Evolutionary conservation across 2,329 filamentous ascomycete genomes (phyloP).

Genomic region (Xylariales sp.): DNA sequence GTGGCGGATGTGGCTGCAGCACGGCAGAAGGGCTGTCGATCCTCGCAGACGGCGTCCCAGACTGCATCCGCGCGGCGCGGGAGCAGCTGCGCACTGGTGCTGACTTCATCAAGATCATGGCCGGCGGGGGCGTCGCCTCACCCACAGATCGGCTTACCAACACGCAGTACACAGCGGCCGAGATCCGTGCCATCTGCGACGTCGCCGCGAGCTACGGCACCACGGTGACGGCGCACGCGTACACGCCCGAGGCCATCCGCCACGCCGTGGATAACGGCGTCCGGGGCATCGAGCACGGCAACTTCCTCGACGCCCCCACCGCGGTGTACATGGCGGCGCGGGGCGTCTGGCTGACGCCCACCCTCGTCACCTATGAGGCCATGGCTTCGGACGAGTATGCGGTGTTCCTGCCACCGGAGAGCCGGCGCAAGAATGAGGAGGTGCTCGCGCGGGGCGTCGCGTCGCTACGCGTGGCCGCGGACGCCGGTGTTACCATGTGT

Average conservation of each 20-base stretch:
- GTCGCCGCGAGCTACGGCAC: slow-evolving; percentile 44
- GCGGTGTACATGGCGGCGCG: slow-evolving; percentile 41
- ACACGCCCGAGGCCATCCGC: slow-evolving; percentile 49
- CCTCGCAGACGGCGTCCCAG: slow-evolving; percentile 49
- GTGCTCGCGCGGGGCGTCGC: slow-evolving; percentile 1
- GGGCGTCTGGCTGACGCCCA: slow-evolving; percentile 42
- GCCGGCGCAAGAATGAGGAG: slow-evolving; percentile 8
- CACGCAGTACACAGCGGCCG: slow-evolving; percentile 52
- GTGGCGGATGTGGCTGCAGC: slow-evolving; percentile 34
- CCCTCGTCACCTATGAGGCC: slow-evolving; percentile 42
- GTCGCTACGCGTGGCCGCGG: background rate
- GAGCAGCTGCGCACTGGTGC: slow-evolving; percentile 52
- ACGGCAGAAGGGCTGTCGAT: slow-evolving; percentile 33
- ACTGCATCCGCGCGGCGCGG: slow-evolving; percentile 46
- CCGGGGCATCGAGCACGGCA: slow-evolving; percentile 39
- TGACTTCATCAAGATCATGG: slow-evolving; percentile 62
- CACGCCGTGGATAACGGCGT: slow-evolving; percentile 52
- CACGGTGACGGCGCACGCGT: slow-evolving; percentile 54
- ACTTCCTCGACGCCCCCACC: slow-evolving; percentile 27
- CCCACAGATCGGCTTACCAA: slow-evolving; percentile 50
- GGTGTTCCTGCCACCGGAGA: slow-evolving; percentile 32
- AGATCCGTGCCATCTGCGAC: slow-evolving; percentile 49
- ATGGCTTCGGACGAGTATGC: slow-evolving; percentile 34
- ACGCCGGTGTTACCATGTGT: slow-evolving; percentile 7
- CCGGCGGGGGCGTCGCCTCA: slow-evolving; percentile 50